Base-by-base conservation (phyloP, 2,329 filamentous ascomycete genomes). In the Colletotrichum sansevieriae region DNA sequence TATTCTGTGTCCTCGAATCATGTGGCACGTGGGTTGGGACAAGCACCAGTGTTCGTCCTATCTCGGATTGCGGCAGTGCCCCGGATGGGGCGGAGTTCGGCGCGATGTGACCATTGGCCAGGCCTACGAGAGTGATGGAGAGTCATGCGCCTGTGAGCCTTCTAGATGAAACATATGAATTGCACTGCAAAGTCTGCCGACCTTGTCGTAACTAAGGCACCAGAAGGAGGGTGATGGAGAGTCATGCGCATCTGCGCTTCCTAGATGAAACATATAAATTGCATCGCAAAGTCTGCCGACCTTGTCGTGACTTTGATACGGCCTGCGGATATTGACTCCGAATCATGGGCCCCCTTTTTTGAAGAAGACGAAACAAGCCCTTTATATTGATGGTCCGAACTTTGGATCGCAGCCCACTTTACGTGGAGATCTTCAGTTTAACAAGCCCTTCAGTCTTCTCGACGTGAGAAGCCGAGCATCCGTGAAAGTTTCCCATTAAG, bases 281-380 rank as follows among this genome's bases (percentile, higher is more conserved):
- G 33, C 54, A 2, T 11, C 20, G 20, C 37, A 10, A n/a, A 29
- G 29, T 8, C 1, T 29, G 8, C 8, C 29, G 7, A 29, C 7
- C 29, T 29, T 8, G 33, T 51, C 20, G 13, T 2, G 12, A 43
- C 25, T 37, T 37, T 29, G 7, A 29, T 9, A 29, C 8, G 7
- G 7, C 2, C 29, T 9, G 8, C 6, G 29, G 8, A 29, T 7
- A 29, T 29, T 29, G 29, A 29, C 5, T 29, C 8, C 29, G 29
- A 9, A 33, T 43, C 41, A n/a, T 52, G 3, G 49, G 3, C 39
- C n/a, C 29, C 43, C 10, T n/a, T 29, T 12, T 49, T 54, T 3
- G n/a, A 5, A 20, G 18, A n/a, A 44, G 47, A 52, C 18, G 46
- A 61, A 10, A 61, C 46, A 33, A 61, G 58, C 58, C 52, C 52